Evolutionary conservation across 2,329 filamentous ascomycete genomes (phyloP).

Genomic region (Tolypocladium capitatum): DNA sequence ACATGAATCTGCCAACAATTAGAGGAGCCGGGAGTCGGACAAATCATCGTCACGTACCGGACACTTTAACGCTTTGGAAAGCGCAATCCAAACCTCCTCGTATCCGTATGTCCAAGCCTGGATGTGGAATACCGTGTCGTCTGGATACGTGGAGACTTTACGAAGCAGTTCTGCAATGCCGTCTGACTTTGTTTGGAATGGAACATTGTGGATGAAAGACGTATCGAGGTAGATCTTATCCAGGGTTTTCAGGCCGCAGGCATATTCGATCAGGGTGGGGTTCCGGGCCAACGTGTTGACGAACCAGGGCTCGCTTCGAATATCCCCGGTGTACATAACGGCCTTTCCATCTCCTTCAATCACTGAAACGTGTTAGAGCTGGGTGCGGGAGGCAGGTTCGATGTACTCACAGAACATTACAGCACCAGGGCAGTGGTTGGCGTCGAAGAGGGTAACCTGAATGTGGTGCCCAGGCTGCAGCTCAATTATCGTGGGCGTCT

Average conservation of each 20-base stretch:
- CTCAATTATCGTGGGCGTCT: conserved; percentile 67
- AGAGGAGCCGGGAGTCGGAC: conserved; percentile 1
- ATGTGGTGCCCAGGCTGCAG: conserved; percentile 55
- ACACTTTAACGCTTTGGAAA: conserved; percentile 57
- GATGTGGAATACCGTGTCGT: conserved; percentile 68
- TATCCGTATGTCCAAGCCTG: conserved; percentile 84
- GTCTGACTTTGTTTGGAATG: conserved; percentile 53
- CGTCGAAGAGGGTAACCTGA: conserved; percentile 73
- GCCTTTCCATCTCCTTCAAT: conserved; percentile 62
- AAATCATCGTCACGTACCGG: conserved; percentile 27
- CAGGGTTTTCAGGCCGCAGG: conserved; percentile 48
- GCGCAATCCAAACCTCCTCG: conserved; percentile 78
- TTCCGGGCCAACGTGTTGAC: conserved; percentile 59
- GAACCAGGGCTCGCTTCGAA: conserved; percentile 78
- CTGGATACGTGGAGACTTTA: conserved; percentile 55
- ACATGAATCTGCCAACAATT: conserved; percentile 53
- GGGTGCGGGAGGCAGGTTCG: not conserved
- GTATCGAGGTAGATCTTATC: conserved; percentile 86
- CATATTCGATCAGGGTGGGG: conserved; percentile 64
- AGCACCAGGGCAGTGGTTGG: conserved; percentile 81
- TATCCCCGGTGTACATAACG: conserved; percentile 79
- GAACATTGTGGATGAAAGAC: conserved; percentile 44
- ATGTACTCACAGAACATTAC: conserved; percentile 64
- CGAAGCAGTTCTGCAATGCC: conserved; percentile 61
- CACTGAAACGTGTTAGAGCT: conserved; percentile 27